Base-by-base conservation (phyloP, 2,329 filamentous ascomycete genomes). In the Xylariaceae sp. region DNA sequence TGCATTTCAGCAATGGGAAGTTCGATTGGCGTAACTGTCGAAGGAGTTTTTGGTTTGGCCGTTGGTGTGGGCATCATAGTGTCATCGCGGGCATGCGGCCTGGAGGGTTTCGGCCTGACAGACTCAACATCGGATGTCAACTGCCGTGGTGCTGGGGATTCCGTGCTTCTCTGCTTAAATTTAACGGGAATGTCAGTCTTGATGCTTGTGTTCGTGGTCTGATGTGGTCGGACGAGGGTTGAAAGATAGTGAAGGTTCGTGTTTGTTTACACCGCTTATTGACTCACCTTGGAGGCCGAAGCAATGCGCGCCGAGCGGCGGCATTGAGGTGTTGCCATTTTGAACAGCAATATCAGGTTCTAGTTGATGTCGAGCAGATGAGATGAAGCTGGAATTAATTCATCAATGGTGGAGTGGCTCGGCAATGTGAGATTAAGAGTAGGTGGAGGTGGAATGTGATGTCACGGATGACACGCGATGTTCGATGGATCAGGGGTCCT, bases 1-100 rank as follows among this genome's bases (percentile, higher is more conserved):
- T 97, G 93, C 93, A 97, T 97, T 73, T 96, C 92, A 58, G 87
- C 86, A 62, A 82, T 82, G 44, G 88, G 79, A 21, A 91, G 90
- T 76, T 90, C 89, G 65, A 89, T 78, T 5, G 86, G 82, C 3
- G 86, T 86, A 12, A 82, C 83, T 34, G 85, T 84, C 36, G 80
- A 81, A 4, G 92, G 92, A 1, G 90, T 88, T 66, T 73, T 65
- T 46, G 77, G 71, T 47, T 67, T 64, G 40, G 67, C 69, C 56
- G 66, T 60, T 7, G 75, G 71, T 23, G 75, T 76, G 17, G 76
- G 75, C 57, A 70, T 68, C 48, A 68, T 64, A 16, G 69, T 59
- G 54, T 66, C 70, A 48, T 65, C 16, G 14, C 17, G 24, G 21
- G n/a, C 28, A 4, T 50, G 50, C 9, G 51, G 51, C 12, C 28